Evolutionary conservation across 306 rosid genomes (phyloP).

Genomic region (Begonia loranthoides): DNA sequence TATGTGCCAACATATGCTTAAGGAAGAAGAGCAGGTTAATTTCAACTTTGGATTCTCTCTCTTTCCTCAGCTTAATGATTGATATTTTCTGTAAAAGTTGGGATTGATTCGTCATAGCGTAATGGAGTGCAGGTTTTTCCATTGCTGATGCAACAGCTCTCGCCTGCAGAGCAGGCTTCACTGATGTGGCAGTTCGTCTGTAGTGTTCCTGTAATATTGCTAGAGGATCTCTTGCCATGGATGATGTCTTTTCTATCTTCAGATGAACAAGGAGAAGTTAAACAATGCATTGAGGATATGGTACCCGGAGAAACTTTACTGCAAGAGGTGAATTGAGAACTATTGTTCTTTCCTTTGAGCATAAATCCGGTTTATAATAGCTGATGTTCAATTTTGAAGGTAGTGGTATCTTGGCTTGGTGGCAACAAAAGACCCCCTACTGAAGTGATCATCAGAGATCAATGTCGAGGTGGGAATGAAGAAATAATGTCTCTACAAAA

Average conservation of each 20-base stretch:
- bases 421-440: conserved; percentile 17
- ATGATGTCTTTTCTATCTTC: conserved; percentile 53
- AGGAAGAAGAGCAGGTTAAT: conserved; percentile 85
- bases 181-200: conserved; percentile 86
- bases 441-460: conserved; percentile 13
- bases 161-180: conserved; percentile 54
- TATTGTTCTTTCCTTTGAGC: conserved; percentile 5
- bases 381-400: conserved; percentile 38
- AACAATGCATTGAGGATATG: conserved; percentile 37
- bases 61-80: background rate
- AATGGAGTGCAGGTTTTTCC: conserved; percentile 61
- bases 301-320: conserved; percentile 56
- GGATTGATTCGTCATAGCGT: too few relatives aligned
- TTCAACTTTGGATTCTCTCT: background rate
- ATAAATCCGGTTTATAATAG: conserved; percentile 13
- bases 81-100: too few relatives aligned
- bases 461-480: conserved; percentile 18
- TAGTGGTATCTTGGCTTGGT: conserved; percentile 59
- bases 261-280: conserved; percentile 43
- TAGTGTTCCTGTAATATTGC: conserved; percentile 62
- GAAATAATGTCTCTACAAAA: conserved; percentile 7
- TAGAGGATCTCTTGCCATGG: conserved; percentile 56
- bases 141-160: conserved; percentile 49
- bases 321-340: conserved; percentile 49
- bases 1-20: conserved; percentile 60